phyloP scores from a whole-genome alignment of 495 filamentous ascomycete species.

The Hypoxylon perforatum region DNA sequence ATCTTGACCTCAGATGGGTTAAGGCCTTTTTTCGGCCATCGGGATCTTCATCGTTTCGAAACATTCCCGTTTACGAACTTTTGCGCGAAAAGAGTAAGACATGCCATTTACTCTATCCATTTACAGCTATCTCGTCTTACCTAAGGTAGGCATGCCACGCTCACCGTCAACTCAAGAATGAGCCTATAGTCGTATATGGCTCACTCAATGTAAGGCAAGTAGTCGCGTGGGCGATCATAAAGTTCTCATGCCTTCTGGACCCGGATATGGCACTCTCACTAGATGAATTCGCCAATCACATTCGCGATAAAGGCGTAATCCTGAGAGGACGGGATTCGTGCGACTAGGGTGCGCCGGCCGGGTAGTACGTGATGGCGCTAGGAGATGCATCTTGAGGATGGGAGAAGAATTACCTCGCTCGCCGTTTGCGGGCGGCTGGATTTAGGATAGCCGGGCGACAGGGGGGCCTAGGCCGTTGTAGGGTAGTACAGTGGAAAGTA shows the following conservation, averaged over 20 bases:
- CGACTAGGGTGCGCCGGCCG: slow-evolving; percentile 34
- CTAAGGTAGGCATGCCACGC: neutral
- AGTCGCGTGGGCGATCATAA: slow-evolving; percentile 38
- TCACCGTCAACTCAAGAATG: slow-evolving; percentile 7
- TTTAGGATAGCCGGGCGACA: slow-evolving; percentile 29
- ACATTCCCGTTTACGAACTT: slow-evolving; percentile 14
- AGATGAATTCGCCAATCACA: slow-evolving; percentile 41
- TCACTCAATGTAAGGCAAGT: slow-evolving; percentile 38
- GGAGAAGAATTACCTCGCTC: slow-evolving; percentile 29
- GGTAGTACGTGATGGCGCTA: slow-evolving; percentile 46
- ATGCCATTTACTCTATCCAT: neutral
- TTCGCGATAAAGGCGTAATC: slow-evolving; percentile 31
- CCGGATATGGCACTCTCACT: slow-evolving; percentile 29
- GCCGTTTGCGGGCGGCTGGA: slow-evolving; percentile 30
- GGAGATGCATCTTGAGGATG: slow-evolving; percentile 20
- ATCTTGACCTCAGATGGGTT: slow-evolving; percentile 15
- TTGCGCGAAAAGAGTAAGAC: slow-evolving; percentile 5
- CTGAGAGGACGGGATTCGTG: slow-evolving; percentile 44
- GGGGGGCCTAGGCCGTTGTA: neutral
- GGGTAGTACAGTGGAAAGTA: slow-evolving; percentile 9
- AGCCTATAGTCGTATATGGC: slow-evolving; percentile 11
- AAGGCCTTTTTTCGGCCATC: slow-evolving; percentile 39
- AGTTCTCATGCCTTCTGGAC: slow-evolving; percentile 18
- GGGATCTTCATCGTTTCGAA: slow-evolving; percentile 34
- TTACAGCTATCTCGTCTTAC: slow-evolving; percentile 10